Evolutionary conservation across 108 stramenopile genomes (phyloP), one percentile per base, ranked within the genome.

Genomic region (Cyclotella choctawhatcheeana): DNA sequence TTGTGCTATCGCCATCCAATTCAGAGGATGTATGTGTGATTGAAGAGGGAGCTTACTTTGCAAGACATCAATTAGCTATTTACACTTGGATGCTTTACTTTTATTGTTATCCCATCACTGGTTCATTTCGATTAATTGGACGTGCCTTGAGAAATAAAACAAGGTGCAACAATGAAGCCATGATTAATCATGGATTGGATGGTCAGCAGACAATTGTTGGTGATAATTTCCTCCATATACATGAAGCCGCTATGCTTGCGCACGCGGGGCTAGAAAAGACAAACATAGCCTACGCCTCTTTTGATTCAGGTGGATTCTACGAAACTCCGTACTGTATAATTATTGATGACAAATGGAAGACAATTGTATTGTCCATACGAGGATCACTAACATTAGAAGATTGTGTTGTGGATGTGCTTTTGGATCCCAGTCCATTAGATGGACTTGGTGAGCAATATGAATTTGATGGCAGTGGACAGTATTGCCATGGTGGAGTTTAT

Each of bases 351-450:
- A 81, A 80, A 47, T 90, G 86, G 84, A 67, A 89, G 63, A 73
- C 85, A 7, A 82, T 98, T 14, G 96, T 99, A n/a, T 58, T 99
- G 1, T 83, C 93, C 18, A 91, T 99, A 25, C 80, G 98, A 33
- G 98, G 98, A 44, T 97, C 96, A 33, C 84, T 99, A 65, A 93
- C 90, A 34, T 58, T 99, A 40, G 98, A 98, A 66, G 98, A 99
- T 69, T 91, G 94, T 68, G 79, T 99, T n/a, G 93, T 90, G 13
- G 98, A 99, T 73, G 95, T 90, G 0, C 70, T 91, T 24, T 82
- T 96, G 14, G 92, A 97, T 54, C 94, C 97, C 16, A 85, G 82
- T 56, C 79, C 90, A 14, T 68, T 97, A 21, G 91, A 95, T 32
- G 65, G 71, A 2, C 53, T 91, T 30, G 95, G 92, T 30, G 69